Conservation (phyloP, 75 land plant species). For the Picea glauca region DNA sequence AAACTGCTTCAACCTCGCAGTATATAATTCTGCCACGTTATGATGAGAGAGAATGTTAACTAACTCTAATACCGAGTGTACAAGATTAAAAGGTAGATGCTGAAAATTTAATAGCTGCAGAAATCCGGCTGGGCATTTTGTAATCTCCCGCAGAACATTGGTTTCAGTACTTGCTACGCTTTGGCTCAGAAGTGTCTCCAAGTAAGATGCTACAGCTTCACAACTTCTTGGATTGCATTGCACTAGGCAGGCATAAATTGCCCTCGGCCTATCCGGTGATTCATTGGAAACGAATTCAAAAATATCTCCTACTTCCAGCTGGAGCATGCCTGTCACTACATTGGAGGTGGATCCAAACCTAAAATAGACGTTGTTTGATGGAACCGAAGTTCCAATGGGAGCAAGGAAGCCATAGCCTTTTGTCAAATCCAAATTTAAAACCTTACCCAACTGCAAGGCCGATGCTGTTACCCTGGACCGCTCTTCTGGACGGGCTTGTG, state of each 20-base stretch:
- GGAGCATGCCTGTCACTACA: background rate
- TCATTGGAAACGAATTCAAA: background rate
- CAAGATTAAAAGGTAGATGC: slow-evolving; percentile 2
- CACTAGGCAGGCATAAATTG: background rate
- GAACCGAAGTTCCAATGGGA: background rate
- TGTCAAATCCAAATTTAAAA: background rate
- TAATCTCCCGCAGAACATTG: slow-evolving; percentile 11
- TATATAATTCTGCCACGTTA: slow-evolving; percentile 8
- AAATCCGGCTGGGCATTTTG: slow-evolving; percentile 10
- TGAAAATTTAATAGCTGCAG: background rate
- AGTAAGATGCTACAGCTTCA: background rate
- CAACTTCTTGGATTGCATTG: background rate
- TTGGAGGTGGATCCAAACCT: background rate
- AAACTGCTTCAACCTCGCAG: slow-evolving; percentile 17
- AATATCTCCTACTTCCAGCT: background rate
- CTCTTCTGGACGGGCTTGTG: too few species aligned
- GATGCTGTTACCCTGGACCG: background rate
- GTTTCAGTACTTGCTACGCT: background rate
- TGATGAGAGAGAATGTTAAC: background rate
- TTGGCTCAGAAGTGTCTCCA: background rate
- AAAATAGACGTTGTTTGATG: background rate
- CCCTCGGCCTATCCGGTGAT: background rate
- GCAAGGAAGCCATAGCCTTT: slow-evolving; percentile 1
- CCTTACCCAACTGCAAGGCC: background rate
- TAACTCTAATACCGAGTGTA: background rate